Percentiles rank a stretch among this genome's conserved stretches.
Conservation (phyloP, 139 green algal species). For the Spirogloea muscicola region DNA sequence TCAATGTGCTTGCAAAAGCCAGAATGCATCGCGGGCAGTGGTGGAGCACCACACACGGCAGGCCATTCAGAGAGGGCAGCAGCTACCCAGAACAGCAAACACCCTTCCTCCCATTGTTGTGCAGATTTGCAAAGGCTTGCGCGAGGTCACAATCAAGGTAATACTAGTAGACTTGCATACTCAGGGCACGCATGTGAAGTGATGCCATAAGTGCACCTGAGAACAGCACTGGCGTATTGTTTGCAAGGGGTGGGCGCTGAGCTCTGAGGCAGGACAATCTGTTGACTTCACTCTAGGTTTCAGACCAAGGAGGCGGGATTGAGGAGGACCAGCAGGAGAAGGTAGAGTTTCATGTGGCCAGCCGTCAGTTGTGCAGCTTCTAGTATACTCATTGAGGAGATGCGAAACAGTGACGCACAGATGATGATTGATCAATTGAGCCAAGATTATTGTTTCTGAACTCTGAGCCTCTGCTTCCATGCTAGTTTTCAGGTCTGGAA, state of each 20-base stretch:
- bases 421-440: background rate
- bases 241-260: no score
- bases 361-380: no score
- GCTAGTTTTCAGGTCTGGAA: conserved; percentile 41
- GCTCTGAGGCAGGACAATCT: no score
- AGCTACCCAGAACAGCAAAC: background rate
- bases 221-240: background rate
- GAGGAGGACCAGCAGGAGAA: conserved; percentile 43
- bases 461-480: background rate
- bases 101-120: conserved; percentile 61
- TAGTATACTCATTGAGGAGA: background rate
- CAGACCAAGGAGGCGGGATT: conserved; percentile 81
- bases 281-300: conserved; percentile 1
- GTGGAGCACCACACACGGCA: conserved; percentile 50
- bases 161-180: background rate
- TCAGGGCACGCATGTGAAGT: background rate
- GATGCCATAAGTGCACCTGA: background rate
- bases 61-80: conserved; percentile 4
- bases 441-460: background rate
- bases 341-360: no score
- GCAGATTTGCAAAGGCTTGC: conserved; percentile 59
- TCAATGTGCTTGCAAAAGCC: background rate
- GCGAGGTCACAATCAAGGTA: conserved; percentile 48
- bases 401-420: background rate
- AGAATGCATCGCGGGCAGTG: conserved; percentile 60